Evolutionary conservation across 495 filamentous ascomycete species (phyloP), one percentile per base, ranked within the genome.

Genomic region (Pyrenula aspistea): DNA sequence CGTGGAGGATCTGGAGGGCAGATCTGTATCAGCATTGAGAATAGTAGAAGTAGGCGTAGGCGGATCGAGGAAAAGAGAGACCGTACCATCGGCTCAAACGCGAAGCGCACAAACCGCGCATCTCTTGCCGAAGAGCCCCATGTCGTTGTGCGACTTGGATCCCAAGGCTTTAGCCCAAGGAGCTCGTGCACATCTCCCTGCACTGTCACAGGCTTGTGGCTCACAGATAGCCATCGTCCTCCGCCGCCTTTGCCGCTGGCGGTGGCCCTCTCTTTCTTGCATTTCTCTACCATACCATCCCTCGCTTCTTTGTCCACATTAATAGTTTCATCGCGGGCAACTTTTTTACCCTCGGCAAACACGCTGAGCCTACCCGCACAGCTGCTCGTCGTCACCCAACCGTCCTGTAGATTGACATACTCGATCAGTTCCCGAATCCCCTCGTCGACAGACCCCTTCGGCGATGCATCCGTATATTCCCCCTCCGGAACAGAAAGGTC

Each of bases 41-140:
- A 48, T 24, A 36, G 52, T 15, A 24, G 21, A 53, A 59, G n/a
- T 22, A 36, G 22, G 51, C 24, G 21, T 22, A 25, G 3, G 51
- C 51, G 19, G 49, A 51, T 42, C 20, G 51, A 25, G 31, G 31
- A 47, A 59, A 25, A 59, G 21, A 51, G 60, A 62, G 55, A 51
- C 65, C 81, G 59, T 77, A 93, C 91, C 89, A 97, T 88, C 25
- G 92, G 88, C 66, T 96, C 91, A 64, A 92, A 96, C 67, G 93
- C 91, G 73, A 96, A 87, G 65, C 89, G 89, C 48, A 95, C 81
- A 62, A 89, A 76, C 59, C 87, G 79, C 54, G 66, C 67, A 49
- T 64, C 60, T 25, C 48, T 62, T 61, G 22, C 62, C 57, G n/a
- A 3, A 24, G 36, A 62, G 53, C 23, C 1, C 23, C 12, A 19